Conservation (phyloP, 345 rosid genomes). For the Garcia nutans region DNA sequence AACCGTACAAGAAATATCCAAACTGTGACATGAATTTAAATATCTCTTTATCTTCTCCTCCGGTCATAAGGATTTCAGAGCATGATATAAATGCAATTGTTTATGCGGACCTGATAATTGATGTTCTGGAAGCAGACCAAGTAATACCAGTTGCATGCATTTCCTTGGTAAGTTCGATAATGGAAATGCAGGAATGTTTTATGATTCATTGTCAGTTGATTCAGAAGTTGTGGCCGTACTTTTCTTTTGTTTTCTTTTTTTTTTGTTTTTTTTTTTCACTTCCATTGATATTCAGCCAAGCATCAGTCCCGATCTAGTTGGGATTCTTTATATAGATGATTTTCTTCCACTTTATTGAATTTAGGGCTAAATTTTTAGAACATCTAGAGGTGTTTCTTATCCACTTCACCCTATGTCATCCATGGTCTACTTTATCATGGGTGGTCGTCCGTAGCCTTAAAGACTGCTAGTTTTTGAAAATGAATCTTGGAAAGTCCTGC, state of each 20-base stretch:
- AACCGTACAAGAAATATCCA: constrained; percentile 86
- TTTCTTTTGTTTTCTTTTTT: neutral
- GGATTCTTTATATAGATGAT: neutral
- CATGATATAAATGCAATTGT: constrained; percentile 70
- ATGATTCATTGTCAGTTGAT: neutral
- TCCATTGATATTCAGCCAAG: neutral
- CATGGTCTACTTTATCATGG: neutral
- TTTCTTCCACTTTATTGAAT: neutral
- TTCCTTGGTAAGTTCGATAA: constrained; percentile 59
- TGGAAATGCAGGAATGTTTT: constrained; percentile 4
- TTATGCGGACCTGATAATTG: constrained; percentile 61
- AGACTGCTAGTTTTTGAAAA: neutral
- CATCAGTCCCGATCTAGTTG: neutral
- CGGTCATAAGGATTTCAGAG: constrained; percentile 60
- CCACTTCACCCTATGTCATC: neutral
- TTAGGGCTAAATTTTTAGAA: neutral
- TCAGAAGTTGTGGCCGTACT: neutral
- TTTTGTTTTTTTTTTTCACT: too few relatives aligned
- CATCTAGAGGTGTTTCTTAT: neutral
- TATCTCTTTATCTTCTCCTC: constrained; percentile 80
- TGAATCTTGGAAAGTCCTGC: neutral
- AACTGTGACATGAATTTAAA: constrained; percentile 81
- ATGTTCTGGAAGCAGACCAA: constrained; percentile 62
- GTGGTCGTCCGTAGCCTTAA: neutral
- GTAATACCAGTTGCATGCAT: constrained; percentile 92